Base-by-base conservation (phyloP, 208 protist species). In the Phytomonas francai region DNA sequence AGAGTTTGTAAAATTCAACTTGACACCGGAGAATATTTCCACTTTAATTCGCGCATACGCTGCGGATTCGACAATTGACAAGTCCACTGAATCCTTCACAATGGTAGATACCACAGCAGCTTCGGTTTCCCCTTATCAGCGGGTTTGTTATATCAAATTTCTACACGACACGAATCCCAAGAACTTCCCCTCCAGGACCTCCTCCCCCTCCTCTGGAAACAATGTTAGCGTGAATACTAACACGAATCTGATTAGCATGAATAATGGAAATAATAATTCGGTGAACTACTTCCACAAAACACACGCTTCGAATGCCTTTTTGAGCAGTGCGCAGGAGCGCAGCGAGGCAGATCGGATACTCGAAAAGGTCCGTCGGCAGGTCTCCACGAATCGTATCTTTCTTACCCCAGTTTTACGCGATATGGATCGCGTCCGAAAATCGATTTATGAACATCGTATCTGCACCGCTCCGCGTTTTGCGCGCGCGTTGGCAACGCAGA, bases 371-470 rank as follows among this genome's bases (percentile, higher is more conserved):
- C 78, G 81, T 19, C 68, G 68, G 12, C 64, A 85, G 31, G 76
- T 95, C 30, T 57, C 65, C n/a, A 74, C 86, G 9, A 85, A 89
- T 39, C 87, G 92, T 31, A 93, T 97, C 67, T 77, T 81, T 56
- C 65, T 97, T 8, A 90, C 78, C 29, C 92, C 89, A 12, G 83
- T 89, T 3, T 80, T 97, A 25, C 87, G 91, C 19, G 92, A 97
- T 72, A 95, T 95, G 68, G 92, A 97, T 66, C 84, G 87, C 16
- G 88, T 84, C 59, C 70, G 76, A 19, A 95, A 93, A 59, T 77
- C 76, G 25, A 87, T 95, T 62, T 89, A 95, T 66, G 82, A 91
- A 69, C 92, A 94, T 34, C 84, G 87, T 66, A 91, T 82, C 54
- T 93, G 85, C 71, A 95, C 88, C 12, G 62, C 65, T 65, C 84